Percentiles rank a stretch among this genome's conserved stretches.
phyloP scores from a whole-genome alignment of 2,329 filamentous ascomycete genomes.

The Paracorniculantispora psalliotae region DNA sequence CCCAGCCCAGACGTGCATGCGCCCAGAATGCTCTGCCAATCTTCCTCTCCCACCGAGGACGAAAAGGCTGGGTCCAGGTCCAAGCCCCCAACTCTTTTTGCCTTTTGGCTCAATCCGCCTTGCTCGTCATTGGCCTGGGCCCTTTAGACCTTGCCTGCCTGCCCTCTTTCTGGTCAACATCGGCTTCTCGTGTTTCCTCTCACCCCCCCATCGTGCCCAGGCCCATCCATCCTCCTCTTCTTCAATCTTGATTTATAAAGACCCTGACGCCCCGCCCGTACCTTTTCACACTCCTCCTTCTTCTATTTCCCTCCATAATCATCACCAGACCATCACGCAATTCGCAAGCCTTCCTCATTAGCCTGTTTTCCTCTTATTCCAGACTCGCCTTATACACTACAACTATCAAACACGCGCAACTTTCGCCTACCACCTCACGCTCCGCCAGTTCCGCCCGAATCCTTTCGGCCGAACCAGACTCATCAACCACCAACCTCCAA shows the following conservation, averaged over 20 bases:
- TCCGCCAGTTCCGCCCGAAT: too few species aligned
- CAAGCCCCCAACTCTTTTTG: neutral
- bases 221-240: neutral
- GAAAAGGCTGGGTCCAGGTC: neutral
- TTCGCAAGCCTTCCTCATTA: neutral
- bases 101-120: neutral
- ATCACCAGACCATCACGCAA: neutral
- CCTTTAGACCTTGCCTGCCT: neutral
- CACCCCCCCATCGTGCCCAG: neutral
- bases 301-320: neutral
- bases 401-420: too few species aligned
- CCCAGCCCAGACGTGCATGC: neutral
- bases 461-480: too few species aligned
- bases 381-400: too few species aligned
- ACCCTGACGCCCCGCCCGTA: slow-evolving; percentile 11
- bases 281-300: neutral
- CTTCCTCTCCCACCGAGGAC: too few species aligned
- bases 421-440: too few species aligned
- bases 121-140: neutral
- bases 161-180: neutral
- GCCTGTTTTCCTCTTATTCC: neutral
- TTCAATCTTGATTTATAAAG: slow-evolving; percentile 14
- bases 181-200: neutral
- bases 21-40: too few species aligned
- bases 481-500: too few species aligned